Evolutionary conservation across 2,329 filamentous ascomycete genomes (phyloP).

Genomic region (Stagonosporopsis tanaceti): DNA sequence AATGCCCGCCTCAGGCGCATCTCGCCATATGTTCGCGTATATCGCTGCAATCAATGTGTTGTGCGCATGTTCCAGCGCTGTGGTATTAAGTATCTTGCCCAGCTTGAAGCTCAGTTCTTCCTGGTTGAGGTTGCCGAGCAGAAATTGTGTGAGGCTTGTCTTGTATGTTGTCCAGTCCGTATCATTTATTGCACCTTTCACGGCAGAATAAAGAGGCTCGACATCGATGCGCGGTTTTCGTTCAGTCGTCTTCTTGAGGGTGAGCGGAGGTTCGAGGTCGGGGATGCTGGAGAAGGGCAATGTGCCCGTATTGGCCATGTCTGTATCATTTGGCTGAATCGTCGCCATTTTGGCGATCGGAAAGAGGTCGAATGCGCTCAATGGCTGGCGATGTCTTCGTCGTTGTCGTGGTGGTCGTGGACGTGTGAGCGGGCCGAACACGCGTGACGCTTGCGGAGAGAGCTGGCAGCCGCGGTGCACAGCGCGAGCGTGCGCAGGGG

Average conservation of each 20-base stretch:
- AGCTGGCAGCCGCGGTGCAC: conserved; percentile 24
- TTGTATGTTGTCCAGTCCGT: conserved; percentile 67
- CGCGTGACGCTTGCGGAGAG: conserved; percentile 25
- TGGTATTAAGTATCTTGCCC: conserved; percentile 63
- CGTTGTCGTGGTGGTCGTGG: conserved; percentile 9
- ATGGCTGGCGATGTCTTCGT: conserved; percentile 15
- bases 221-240: conserved; percentile 67
- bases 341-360: conserved; percentile 44
- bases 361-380: conserved; percentile 24
- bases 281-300: conserved; percentile 47
- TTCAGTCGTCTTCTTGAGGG: conserved; percentile 60
- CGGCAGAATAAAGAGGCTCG: conserved; percentile 68
- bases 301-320: conserved; percentile 45
- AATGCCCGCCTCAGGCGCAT: conserved; percentile 68
- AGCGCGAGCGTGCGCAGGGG: conserved; percentile 11
- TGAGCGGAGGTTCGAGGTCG: conserved; percentile 45
- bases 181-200: conserved; percentile 67
- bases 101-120: conserved; percentile 66
- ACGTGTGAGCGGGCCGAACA: conserved; percentile 24
- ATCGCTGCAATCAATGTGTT: conserved; percentile 68
- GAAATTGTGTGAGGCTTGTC: conserved; percentile 63
- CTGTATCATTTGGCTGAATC: conserved; percentile 49
- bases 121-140: conserved; percentile 69
- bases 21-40: conserved; percentile 65
- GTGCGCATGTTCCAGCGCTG: conserved; percentile 65